phyloP scores from a whole-genome alignment of 495 filamentous ascomycete genomes.

The Hyaloscypha finlandica region DNA sequence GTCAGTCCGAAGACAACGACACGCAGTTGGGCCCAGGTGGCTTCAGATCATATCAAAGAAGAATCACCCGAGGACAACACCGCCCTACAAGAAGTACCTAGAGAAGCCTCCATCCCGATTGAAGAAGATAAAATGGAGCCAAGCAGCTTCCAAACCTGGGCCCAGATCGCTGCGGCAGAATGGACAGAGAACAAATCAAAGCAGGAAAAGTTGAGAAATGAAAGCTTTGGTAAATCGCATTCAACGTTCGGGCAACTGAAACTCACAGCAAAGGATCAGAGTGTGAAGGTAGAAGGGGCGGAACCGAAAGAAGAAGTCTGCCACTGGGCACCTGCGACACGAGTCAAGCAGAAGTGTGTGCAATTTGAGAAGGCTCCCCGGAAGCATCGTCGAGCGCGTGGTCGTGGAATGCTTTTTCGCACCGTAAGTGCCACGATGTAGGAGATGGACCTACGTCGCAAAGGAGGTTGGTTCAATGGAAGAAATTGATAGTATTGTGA shows the following conservation, averaged over 20 bases:
- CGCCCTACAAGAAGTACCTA: neutral
- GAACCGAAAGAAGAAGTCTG: too few relatives aligned
- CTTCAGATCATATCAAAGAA: neutral
- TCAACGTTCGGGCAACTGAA: neutral
- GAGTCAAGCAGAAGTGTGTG: neutral
- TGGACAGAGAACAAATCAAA: neutral
- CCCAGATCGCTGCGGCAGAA: neutral
- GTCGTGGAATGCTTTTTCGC: too few relatives aligned
- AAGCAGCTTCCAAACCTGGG: neutral
- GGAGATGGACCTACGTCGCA: too few relatives aligned
- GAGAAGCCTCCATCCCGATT: neutral
- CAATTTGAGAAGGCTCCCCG: too few relatives aligned
- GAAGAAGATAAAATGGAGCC: neutral
- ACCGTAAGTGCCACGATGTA: too few relatives aligned
- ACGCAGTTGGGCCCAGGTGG: neutral
- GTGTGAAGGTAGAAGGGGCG: neutral
- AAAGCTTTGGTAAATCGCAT: neutral
- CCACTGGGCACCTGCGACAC: neutral
- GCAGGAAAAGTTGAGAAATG: neutral
- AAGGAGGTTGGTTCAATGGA: too few relatives aligned
- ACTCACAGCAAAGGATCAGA: neutral
- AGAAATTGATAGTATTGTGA: too few relatives aligned
- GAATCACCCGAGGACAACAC: neutral
- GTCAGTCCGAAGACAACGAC: neutral
- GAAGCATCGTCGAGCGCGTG: too few relatives aligned